These are phyloP conservation scores for Yarrowia deformans DNA, from an alignment of 805 yeast genomes.

Conservation along the genomic window DNA sequence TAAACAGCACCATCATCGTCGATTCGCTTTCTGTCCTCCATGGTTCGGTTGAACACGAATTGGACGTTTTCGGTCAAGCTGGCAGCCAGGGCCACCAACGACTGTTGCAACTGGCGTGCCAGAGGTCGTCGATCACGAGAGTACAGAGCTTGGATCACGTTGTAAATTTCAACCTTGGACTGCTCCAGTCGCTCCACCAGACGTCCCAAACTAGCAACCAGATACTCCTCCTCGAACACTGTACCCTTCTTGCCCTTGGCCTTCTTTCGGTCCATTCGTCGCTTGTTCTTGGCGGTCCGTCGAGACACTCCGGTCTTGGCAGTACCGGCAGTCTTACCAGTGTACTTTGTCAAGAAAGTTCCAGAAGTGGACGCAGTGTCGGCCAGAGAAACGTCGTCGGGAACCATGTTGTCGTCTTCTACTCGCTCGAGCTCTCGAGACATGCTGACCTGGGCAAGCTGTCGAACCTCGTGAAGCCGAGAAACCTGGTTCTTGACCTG, in stretches of 20 bases:
- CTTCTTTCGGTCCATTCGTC: constrained; percentile 93
- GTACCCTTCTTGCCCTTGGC: constrained; percentile 99
- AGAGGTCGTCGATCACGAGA: constrained; percentile 77
- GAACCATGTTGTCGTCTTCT: constrained; percentile 77
- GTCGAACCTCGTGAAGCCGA: constrained; percentile 83
- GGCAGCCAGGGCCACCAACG: constrained; percentile 63
- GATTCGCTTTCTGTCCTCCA: constrained; percentile 84
- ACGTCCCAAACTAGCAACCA: constrained; percentile 86
- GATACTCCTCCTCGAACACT: constrained; percentile 94
- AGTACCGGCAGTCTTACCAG: constrained; percentile 95
- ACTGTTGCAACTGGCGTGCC: constrained; percentile 80
- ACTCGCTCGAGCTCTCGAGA: constrained; percentile 71
- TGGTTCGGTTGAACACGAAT: constrained; percentile 83
- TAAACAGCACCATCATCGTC: constrained; percentile 90
- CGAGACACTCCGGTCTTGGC: constrained; percentile 97
- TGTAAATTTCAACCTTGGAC: constrained; percentile 75
- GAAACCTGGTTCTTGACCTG: constrained; percentile 84
- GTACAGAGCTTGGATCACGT: constrained; percentile 75
- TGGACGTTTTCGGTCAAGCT: constrained; percentile 65
- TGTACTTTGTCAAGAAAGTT: constrained; percentile 92
- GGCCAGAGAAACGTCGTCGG: constrained; percentile 94
- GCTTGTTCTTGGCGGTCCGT: constrained; percentile 86
- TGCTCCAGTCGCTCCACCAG: constrained; percentile 79
- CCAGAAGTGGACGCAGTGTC: constrained; percentile 94
- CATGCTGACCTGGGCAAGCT: constrained; percentile 84